Percentiles rank a stretch among this genome's conserved stretches.
Conservation (phyloP, 352 stramenopile species). For the Globisporangium takayamanum region DNA sequence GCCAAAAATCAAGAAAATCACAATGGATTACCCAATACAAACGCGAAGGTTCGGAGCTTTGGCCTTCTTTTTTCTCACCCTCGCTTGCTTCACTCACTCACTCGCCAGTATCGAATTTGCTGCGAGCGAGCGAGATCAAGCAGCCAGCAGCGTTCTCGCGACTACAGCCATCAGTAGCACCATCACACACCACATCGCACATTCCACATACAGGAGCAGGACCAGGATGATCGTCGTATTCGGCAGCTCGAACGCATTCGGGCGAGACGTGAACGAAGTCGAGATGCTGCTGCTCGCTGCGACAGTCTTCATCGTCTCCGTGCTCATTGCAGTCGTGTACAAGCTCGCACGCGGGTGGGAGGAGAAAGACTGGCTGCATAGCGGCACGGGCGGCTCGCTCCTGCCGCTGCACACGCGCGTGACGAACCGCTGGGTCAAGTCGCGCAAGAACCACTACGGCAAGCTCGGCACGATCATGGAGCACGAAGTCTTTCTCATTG, state of each 20-base stretch:
- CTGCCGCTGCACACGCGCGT: constrained; percentile 40
- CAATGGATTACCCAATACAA: background rate
- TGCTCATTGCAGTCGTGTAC: constrained; percentile 69
- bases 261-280: constrained; percentile 56
- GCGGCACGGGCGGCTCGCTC: constrained; percentile 19
- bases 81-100: background rate
- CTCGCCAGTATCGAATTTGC: constrained; percentile 10
- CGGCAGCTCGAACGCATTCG: constrained; percentile 67
- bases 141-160: background rate
- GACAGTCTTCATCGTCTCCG: constrained; percentile 67
- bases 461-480: constrained; percentile 66
- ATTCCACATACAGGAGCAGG: background rate
- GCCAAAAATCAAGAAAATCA: constrained; percentile 1
- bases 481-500: constrained; percentile 58
- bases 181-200: background rate
- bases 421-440: constrained; percentile 59
- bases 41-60: background rate
- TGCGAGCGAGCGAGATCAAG: background rate
- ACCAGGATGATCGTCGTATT: constrained; percentile 58
- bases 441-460: constrained; percentile 53
- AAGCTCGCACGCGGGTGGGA: constrained; percentile 70
- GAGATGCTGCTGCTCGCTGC: constrained; percentile 62
- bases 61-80: background rate
- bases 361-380: constrained; percentile 32
- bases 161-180: background rate